Evolutionary conservation across 2,329 filamentous ascomycete species (phyloP), one percentile per base, ranked within the genome.

Genomic region (Immersiporthe knoxdaviesiana): DNA sequence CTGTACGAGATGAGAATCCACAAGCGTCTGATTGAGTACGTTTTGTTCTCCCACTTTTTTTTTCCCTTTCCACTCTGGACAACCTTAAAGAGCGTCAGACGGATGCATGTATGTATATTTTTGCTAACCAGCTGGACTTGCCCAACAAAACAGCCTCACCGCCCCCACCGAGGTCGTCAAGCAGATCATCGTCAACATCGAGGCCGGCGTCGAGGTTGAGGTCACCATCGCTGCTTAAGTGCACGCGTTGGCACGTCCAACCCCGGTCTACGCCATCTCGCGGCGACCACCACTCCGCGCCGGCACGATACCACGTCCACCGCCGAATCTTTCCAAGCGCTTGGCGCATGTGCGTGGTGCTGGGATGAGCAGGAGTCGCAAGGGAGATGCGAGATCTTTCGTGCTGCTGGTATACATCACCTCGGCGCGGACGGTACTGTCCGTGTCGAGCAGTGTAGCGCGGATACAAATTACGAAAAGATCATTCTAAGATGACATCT

Each of bases 1-100:
- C 91, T 88, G 84, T 99, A 88, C 85, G 95, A 99, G 91, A 97
- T 99, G 94, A 92, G 95, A 87, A 97, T 97, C 83, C 94, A 97
- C 90, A 97, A 97, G 92, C 92, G 94, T 78, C 88, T 97, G 81
- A 97, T 97, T 81, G 94, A 97, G 90, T 92, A 82, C 78, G 90
- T 88, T 27, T 5, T 39, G 35, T 35, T 35, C 35, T 8, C 35
- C 4, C 35, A 8, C n/a, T n/a, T n/a, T n/a, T n/a, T n/a, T n/a
- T n/a, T n/a, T n/a, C n/a, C n/a, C n/a, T n/a, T n/a, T n/a, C n/a
- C n/a, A n/a, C n/a, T n/a, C n/a, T n/a, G n/a, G 8, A 35, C 4
- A 35, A 35, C 35, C 35, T 35, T 35, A 4, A 4, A 39, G 60
- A 44, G 50, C 44, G 30, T 44, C 32, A 10, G 24, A 14, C 7